phyloP scores from a whole-genome alignment of 2,329 filamentous ascomycete species.

The Diaporthe sp. region DNA sequence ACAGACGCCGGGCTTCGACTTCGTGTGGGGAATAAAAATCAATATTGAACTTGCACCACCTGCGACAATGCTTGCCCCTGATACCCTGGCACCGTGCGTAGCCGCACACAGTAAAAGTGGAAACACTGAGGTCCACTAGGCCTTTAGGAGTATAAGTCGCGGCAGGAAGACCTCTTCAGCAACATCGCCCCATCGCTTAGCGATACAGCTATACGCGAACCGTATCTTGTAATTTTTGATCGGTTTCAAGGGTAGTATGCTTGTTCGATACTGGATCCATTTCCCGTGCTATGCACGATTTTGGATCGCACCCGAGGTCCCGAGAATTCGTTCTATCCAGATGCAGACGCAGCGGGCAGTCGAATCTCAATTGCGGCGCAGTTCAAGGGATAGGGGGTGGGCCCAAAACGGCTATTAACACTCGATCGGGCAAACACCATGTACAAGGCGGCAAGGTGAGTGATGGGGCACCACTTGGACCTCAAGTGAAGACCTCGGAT shows the following conservation, averaged over 20 bases:
- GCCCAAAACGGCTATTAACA: conserved; percentile 30
- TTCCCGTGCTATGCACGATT: conserved; percentile 17
- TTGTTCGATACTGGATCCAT: conserved; percentile 23
- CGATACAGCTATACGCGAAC: neutral
- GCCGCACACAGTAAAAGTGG: conserved; percentile 21
- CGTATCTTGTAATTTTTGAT: conserved; percentile 31
- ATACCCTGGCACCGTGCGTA: conserved; percentile 3
- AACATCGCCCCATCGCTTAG: conserved; percentile 28
- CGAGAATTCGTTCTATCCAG: neutral
- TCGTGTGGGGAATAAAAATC: neutral
- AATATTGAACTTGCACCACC: conserved; percentile 24
- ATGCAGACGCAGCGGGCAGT: conserved; percentile 23
- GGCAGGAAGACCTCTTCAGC: neutral
- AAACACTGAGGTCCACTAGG: neutral
- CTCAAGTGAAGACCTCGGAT: conserved; percentile 28
- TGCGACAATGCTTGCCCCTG: conserved; percentile 19
- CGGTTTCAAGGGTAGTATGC: conserved; percentile 29
- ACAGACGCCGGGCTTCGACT: conserved; percentile 17
- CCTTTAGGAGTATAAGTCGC: neutral
- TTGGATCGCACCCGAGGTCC: conserved; percentile 8
- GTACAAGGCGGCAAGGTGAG: conserved; percentile 12
- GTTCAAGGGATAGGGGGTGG: conserved; percentile 20
- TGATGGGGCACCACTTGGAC: conserved; percentile 27
- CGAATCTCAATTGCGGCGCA: conserved; percentile 33
- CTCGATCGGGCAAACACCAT: conserved; percentile 32